Conservation (phyloP, 1,284 basidiomycete genomes). For the Schizophyllum amplum region DNA sequence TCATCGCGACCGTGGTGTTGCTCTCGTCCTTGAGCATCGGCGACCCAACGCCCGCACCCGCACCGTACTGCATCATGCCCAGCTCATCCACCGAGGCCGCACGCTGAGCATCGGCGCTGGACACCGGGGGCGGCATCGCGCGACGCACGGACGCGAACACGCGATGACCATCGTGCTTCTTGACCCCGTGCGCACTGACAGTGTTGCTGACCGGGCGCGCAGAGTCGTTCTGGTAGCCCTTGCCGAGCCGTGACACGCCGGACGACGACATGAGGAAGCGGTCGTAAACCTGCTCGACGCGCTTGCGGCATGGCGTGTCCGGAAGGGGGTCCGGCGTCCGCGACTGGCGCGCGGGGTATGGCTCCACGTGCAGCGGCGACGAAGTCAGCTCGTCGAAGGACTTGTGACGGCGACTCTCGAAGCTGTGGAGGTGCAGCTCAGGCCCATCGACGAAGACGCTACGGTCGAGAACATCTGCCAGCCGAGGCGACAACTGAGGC, state of each 20-base stretch:
- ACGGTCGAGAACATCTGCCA: constrained; percentile 57
- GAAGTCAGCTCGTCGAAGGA: constrained; percentile 48
- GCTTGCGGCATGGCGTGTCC: constrained; percentile 48
- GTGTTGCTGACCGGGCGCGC: constrained; percentile 27
- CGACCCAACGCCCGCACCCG: constrained; percentile 17
- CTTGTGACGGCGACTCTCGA: background rate
- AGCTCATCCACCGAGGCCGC: constrained; percentile 45
- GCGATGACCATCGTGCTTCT: constrained; percentile 27
- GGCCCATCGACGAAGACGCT: constrained; percentile 54
- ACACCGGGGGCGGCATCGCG: constrained; percentile 58
- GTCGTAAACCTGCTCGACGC: constrained; percentile 65
- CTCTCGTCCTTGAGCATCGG: constrained; percentile 34
- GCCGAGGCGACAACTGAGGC: constrained; percentile 34
- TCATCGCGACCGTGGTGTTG: constrained; percentile 36
- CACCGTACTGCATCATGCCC: constrained; percentile 33
- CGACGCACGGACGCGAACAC: constrained; percentile 45
- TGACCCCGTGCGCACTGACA: constrained; percentile 4
- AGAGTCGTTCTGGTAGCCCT: constrained; percentile 67
- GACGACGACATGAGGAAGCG: constrained; percentile 71
- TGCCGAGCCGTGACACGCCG: constrained; percentile 64
- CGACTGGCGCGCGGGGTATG: constrained; percentile 42
- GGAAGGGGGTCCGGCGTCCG: constrained; percentile 23
- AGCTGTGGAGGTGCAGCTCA: background rate
- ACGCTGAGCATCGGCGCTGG: constrained; percentile 45
- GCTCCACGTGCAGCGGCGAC: constrained; percentile 53